Evolutionary conservation across 2,329 filamentous ascomycete genomes (phyloP), one percentile per base, ranked within the genome.

Genomic region (Ceratocystis colombiana): DNA sequence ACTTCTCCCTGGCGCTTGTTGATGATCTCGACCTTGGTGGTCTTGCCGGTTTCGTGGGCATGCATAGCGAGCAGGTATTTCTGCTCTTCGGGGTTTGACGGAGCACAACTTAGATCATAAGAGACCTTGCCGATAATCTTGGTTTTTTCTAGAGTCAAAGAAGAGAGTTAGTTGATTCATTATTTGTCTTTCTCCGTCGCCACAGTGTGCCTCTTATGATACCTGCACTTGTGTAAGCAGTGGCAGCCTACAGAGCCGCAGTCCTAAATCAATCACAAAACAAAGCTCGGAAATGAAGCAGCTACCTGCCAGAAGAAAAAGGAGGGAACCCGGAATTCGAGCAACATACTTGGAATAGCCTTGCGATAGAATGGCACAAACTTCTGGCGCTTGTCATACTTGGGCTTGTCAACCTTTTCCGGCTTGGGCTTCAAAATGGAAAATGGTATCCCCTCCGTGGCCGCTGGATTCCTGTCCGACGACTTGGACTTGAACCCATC

Each of bases 61-160:
- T 69, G 84, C 75, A 62, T 85, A 80, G 74, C 83, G 12, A 89
- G 79, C 46, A 90, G 79, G 48, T 79, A 77, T 70, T 84, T 80
- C 69, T 88, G 86, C 72, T 90, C 88, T 41, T 82, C 81, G 67
- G 89, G 89, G 71, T 87, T 84, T 30, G 88, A 83, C 0, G 89
- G 87, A 61, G 88, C 82, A 70, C 88, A 87, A 70, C 86, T 88
- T 67, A 92, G 81, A 73, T 96, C 90, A 71, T 91, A 88, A 64
- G 82, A 81, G 67, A 95, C 83, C 66, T 82, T 85, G 57, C 88
- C 90, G 33, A 84, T 82, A 7, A 96, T 78, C 30, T 84, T 85
- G 5, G 90, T 96, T 74, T 90, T 88, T 75, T 96, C 90, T 88
- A 73, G 25, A 61, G 46, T 20, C 4, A 8, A 12, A 5, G 20